Evolutionary conservation across 1,284 basidiomycete genomes (phyloP).

Genomic region (Cryptococcus sp.): DNA sequence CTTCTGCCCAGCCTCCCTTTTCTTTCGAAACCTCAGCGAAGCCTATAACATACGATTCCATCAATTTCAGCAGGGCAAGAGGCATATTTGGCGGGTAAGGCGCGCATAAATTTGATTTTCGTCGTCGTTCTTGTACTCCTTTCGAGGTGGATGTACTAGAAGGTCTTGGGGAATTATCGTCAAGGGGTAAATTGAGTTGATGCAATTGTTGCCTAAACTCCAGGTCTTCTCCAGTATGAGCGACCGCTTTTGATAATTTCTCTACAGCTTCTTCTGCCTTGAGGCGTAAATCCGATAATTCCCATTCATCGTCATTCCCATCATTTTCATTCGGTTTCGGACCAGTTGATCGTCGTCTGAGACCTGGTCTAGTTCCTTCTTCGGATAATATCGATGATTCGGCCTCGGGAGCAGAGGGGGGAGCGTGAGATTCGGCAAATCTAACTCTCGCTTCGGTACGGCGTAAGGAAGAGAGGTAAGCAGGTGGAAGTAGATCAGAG

Average conservation of each 20-base stretch:
- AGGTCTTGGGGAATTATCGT: neutral
- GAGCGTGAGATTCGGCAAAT: conserved; percentile 27
- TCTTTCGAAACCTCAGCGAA: conserved; percentile 25
- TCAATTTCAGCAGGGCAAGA: conserved; percentile 38
- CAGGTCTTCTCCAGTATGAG: conserved; percentile 6
- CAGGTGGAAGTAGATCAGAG: conserved; percentile 37
- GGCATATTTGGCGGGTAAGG: conserved; percentile 44
- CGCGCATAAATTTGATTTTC: conserved; percentile 25
- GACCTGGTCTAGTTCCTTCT: conserved; percentile 14
- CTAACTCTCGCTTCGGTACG: conserved; percentile 44
- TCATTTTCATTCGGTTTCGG: conserved; percentile 15
- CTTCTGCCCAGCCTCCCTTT: conserved; percentile 37
- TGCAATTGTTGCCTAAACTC: conserved; percentile 30
- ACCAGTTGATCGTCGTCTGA: conserved; percentile 25
- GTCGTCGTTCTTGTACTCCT: neutral
- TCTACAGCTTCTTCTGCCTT: conserved; percentile 29
- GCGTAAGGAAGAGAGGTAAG: conserved; percentile 41
- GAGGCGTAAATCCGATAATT: conserved; percentile 15
- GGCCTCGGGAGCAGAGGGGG: neutral
- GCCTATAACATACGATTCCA: conserved; percentile 43
- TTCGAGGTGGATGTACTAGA: neutral
- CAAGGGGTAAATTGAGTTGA: conserved; percentile 23
- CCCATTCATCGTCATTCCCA: conserved; percentile 23
- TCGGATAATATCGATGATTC: neutral
- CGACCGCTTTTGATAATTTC: conserved; percentile 20